Evolutionary conservation across 495 filamentous ascomycete species (phyloP).

Genomic region (Elaphomyces granulatus): DNA sequence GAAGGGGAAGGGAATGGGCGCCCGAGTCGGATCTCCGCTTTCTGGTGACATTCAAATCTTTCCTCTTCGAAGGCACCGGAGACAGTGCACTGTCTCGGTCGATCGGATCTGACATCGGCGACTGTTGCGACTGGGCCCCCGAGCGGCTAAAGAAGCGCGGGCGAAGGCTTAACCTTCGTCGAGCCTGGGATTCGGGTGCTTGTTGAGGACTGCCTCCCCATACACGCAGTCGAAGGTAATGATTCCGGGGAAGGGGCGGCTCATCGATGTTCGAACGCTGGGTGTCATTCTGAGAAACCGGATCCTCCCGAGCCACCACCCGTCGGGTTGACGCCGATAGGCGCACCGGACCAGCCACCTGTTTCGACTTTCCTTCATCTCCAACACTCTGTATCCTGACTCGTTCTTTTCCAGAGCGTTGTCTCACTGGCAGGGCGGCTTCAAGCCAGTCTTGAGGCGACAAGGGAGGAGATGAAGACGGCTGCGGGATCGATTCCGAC

Average conservation of each 20-base stretch:
- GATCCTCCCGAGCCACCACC: not conserved
- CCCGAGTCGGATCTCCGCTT: constrained; percentile 8
- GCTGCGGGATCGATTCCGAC: not conserved
- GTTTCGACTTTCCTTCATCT: not conserved
- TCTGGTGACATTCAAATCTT: constrained; percentile 12
- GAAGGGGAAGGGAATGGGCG: constrained; percentile 5
- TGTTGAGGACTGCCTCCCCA: constrained; percentile 8
- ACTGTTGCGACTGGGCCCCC: constrained; percentile 9
- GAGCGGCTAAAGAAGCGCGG: constrained; percentile 25
- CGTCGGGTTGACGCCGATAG: not conserved
- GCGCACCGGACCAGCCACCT: too few relatives aligned
- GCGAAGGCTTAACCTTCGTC: constrained; percentile 23
- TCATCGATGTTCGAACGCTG: constrained; percentile 6
- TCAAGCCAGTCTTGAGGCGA: constrained; percentile 33
- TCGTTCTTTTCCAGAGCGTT: constrained; percentile 12
- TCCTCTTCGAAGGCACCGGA: constrained; percentile 23
- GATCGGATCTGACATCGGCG: constrained; percentile 14
- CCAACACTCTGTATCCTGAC: not conserved
- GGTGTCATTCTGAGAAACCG: not conserved
- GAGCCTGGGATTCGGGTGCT: constrained; percentile 15
- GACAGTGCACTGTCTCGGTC: constrained; percentile 26
- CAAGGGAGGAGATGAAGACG: constrained; percentile 18
- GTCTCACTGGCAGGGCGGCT: constrained; percentile 18
- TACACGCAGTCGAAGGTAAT: constrained; percentile 20
- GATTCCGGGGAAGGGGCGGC: constrained; percentile 17